Base-by-base conservation (phyloP, 306 rosid species). In the Dicorynia guianensis region DNA sequence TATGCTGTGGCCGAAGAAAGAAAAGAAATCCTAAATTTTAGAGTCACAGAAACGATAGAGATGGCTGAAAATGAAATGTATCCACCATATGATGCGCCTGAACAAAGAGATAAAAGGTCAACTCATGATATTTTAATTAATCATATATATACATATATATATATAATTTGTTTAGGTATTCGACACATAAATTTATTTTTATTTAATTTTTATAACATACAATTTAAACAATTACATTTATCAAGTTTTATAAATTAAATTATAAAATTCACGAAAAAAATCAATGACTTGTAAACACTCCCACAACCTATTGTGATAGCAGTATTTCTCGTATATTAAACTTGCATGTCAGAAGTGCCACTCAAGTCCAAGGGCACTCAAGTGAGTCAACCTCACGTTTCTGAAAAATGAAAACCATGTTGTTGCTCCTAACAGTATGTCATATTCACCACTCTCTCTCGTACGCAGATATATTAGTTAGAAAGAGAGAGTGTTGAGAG, bases 61-160 rank as follows among this genome's bases (percentile, higher is more conserved):
- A 44, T 0, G 38, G 76, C 43, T 68, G 84, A 80, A 74, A 80
- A 30, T 69, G 71, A 80, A 80, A 74, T 14, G 46, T 58, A 58
- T 30, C 65, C 44, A 40, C 52, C 83, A 73, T 69, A 72, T 67
- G 79, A 13, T 71, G 46, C 17, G 46, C 17, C 75, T 65, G 75
- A 49, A 43, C 46, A 60, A 50, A 43, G 1, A 61, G 52, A 66
- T 57, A 11, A 46, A 25, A 25, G 48, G 30, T 56, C 30, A 58
- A 67, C 50, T 71, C 57, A n/a, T 1, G 73, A 79, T 71, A 15
- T 48, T 49, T 44, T 39, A 42, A 78, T 44, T 39, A 42, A 78
- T 78, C 58, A 30, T 49, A 25, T 25, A 25, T 25, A 25, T 25
- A 25, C 30, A n/a, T n/a, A n/a, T n/a, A n/a, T n/a, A n/a, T n/a